Evolutionary conservation across 2,329 filamentous ascomycete species (phyloP).

Genomic region (Pleurostoma richardsiae): DNA sequence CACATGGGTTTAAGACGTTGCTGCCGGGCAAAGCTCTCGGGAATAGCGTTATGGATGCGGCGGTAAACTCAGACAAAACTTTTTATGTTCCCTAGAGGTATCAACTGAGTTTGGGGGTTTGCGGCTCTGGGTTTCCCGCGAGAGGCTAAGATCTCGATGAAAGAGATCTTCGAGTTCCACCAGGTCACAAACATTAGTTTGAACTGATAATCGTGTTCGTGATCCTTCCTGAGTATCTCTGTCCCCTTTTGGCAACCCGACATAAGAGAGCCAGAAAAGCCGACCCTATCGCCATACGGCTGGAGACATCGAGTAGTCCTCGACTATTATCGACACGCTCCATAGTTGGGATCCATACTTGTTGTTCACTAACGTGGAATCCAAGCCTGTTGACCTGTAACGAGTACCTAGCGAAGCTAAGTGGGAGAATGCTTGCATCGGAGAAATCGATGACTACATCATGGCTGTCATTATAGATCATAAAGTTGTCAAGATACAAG

Average conservation of each 20-base stretch:
- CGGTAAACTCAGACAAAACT: too few relatives aligned
- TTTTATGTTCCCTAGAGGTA: too few relatives aligned
- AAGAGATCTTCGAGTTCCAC: too few relatives aligned
- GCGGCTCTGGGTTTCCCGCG: too few relatives aligned
- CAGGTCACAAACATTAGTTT: too few relatives aligned
- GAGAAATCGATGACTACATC: constrained; percentile 3
- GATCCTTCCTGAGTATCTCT: not conserved
- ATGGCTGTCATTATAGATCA: not conserved
- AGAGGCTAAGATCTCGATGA: too few relatives aligned
- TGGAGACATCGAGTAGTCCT: not conserved
- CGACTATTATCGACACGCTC: not conserved
- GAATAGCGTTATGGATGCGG: too few relatives aligned
- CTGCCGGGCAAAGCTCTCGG: too few relatives aligned
- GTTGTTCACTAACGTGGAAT: not conserved
- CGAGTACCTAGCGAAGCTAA: constrained; percentile 11
- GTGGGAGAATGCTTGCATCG: constrained; percentile 6
- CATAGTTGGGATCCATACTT: not conserved
- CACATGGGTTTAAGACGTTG: too few relatives aligned
- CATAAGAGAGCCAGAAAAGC: not conserved
- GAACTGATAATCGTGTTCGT: not conserved
- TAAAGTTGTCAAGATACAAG: not conserved
- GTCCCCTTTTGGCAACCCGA: not conserved
- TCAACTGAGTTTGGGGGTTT: too few relatives aligned
- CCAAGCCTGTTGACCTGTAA: constrained; percentile 2
- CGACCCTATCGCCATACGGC: not conserved